Conservation (phyloP, 1,284 basidiomycete species). For the Cutaneotrichosporon sp. region DNA sequence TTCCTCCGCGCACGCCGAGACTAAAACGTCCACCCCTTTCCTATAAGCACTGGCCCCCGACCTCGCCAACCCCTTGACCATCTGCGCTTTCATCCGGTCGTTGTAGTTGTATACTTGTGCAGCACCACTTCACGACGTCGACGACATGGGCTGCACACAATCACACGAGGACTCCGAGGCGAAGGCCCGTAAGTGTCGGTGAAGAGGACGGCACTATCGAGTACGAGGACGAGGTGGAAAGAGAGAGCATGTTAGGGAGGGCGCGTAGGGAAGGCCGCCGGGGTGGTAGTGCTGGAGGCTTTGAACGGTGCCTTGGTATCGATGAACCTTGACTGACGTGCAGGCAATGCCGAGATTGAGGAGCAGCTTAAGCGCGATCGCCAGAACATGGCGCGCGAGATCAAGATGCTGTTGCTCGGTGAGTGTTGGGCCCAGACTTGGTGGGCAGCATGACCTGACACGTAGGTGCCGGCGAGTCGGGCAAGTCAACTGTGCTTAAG, state of each 20-base stretch:
- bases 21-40: neutral
- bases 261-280: too few species aligned
- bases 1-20: neutral
- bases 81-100: conserved; percentile 1
- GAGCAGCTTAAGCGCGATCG: conserved; percentile 89
- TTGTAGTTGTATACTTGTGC: conserved; percentile 3
- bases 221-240: too few species aligned
- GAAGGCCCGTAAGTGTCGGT: conserved; percentile 42
- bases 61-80: neutral
- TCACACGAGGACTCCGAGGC: conserved; percentile 49
- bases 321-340: conserved; percentile 6
- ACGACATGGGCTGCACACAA: conserved; percentile 50
- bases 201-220: neutral
- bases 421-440: neutral
- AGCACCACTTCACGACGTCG: neutral
- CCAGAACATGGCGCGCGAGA: conserved; percentile 87
- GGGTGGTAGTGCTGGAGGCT: too few species aligned
- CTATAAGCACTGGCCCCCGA: conserved; percentile 2
- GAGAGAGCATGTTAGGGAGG: too few species aligned
- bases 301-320: neutral
- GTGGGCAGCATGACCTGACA: neutral
- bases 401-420: conserved; percentile 72
- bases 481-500: conserved; percentile 83
- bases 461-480: conserved; percentile 76
- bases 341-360: conserved; percentile 86